phyloP scores from a whole-genome alignment of 306 rosid species.

The Castanospermum australe region DNA sequence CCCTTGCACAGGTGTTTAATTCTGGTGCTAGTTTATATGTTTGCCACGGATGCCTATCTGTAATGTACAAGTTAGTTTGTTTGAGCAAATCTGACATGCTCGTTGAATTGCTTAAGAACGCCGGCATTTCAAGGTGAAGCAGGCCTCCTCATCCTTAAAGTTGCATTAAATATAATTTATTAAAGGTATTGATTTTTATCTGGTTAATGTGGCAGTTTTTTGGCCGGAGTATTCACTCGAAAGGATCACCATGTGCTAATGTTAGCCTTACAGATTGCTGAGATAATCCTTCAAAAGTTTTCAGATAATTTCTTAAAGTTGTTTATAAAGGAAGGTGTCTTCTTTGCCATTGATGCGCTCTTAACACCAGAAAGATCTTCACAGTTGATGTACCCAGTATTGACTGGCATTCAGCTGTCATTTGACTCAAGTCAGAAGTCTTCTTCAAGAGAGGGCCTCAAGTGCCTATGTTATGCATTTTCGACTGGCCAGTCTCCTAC shows the following conservation, averaged over 20 bases:
- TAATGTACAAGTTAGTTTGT: constrained; percentile 70
- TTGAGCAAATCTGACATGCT: constrained; percentile 80
- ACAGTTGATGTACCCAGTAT: constrained; percentile 56
- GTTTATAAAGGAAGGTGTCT: constrained; percentile 92
- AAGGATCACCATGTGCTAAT: constrained; percentile 90
- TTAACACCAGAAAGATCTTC: constrained; percentile 66
- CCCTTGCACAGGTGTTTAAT: constrained; percentile 66
- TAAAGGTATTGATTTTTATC: constrained; percentile 33
- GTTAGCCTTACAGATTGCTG: constrained; percentile 72
- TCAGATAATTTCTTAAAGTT: constrained; percentile 65
- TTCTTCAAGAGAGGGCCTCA: constrained; percentile 54
- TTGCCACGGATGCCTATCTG: constrained; percentile 82
- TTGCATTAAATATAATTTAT: constrained; percentile 28
- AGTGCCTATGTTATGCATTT: constrained; percentile 87
- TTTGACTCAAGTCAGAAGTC: constrained; percentile 57
- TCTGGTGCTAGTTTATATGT: constrained; percentile 89
- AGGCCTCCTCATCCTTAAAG: constrained; percentile 14
- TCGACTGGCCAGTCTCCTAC: constrained; percentile 49
- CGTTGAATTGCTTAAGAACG: constrained; percentile 66
- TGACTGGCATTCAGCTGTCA: constrained; percentile 48
- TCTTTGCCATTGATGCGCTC: constrained; percentile 81
- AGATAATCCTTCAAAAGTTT: constrained; percentile 76
- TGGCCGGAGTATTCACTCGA: constrained; percentile 90
- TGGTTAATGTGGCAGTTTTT: constrained; percentile 63
- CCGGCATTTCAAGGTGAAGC: constrained; percentile 84